Base-by-base conservation (phyloP, 2,329 filamentous ascomycete genomes). In the Sclerotinia nivalis region DNA sequence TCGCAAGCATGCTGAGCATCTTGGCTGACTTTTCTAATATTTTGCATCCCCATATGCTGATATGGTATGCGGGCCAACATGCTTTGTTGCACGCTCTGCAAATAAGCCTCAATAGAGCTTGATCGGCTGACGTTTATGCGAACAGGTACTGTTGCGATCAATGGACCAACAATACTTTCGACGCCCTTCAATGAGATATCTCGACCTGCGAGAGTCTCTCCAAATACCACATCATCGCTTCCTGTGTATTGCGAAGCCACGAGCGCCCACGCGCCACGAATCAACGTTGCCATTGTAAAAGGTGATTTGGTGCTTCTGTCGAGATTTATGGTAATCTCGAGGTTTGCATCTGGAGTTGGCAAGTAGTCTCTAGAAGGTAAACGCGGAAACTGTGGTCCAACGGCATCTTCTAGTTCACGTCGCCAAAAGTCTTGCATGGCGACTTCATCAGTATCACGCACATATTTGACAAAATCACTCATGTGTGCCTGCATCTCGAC, bases 371-470 rank as follows among this genome's bases (percentile, higher is more conserved):
- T 77, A 3, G 81, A 82, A 0, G 84, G 84, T 1, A 85, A 75
- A 55, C 78, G 77, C 18, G 85, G 85, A 71, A 86, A 87, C 59
- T 85, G 84, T 61, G 82, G 80, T 2, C 82, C 82, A 45, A 79
- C 79, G 4, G 82, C 81, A 18, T 81, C 82, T 45, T 81, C 72
- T 59, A 87, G 76, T 70, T 83, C 80, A 20, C 78, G 74, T 55
- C 78, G 79, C 85, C 85, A 87, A 74, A 83, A 87, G 4, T 80
- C 76, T 61, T 83, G 76, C 52, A 68, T 68, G 22, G 55, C 55
- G 5, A 50, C 31, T 60, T 59, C 40, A 66, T 85, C 80, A 15
- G 80, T 80, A 37, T 81, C 79, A 4, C 73, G 78, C n/a, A 86
- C 76, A 68, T 83, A 82, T 71, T 81, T 82, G 73, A 86, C 82